Evolutionary conservation across 1,284 basidiomycete species (phyloP).

Genomic region (Ceratobasidium sp.): DNA sequence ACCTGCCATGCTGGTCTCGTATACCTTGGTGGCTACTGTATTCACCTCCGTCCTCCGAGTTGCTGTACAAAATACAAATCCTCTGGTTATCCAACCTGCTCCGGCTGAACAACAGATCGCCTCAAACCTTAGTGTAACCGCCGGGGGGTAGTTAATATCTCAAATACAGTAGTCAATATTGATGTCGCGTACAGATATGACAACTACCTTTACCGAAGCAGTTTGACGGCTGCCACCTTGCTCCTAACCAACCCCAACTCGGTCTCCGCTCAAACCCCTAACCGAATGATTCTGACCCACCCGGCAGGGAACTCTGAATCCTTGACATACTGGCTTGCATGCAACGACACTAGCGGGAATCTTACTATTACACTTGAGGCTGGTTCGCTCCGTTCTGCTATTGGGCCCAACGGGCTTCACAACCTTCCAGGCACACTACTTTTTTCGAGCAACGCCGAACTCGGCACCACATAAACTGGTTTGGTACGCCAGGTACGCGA

Average conservation of each 20-base stretch:
- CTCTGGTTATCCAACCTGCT: conserved; percentile 6
- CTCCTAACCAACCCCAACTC: conserved; percentile 15
- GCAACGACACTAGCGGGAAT: not conserved
- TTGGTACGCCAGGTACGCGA: conserved; percentile 20
- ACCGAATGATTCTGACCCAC: conserved; percentile 25
- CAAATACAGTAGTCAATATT: too few relatives aligned
- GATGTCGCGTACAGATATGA: conserved; percentile 12
- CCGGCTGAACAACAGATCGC: conserved; percentile 11
- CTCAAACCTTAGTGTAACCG: conserved; percentile 11
- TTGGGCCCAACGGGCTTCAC: conserved; percentile 25
- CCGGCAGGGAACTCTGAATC: conserved; percentile 26
- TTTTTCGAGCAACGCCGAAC: conserved; percentile 27
- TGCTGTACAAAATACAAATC: conserved; percentile 5
- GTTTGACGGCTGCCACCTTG: conserved; percentile 12
- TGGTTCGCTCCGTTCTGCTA: conserved; percentile 10
- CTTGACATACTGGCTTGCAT: conserved; percentile 13
- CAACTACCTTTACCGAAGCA: conserved; percentile 33
- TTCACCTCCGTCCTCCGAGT: not conserved
- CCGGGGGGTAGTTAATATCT: conserved; percentile 30
- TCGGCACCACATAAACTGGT: conserved; percentile 24
- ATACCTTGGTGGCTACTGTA: not conserved
- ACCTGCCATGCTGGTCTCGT: not conserved
- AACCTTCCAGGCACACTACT: conserved; percentile 19
- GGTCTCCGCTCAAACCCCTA: conserved; percentile 12
- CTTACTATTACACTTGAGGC: conserved; percentile 22